Percentiles rank a stretch among this genome's conserved stretches.
These are phyloP conservation scores for Phytophthora hybrid DNA, from an alignment of 352 stramenopile species.

Conservation along the genomic window DNA sequence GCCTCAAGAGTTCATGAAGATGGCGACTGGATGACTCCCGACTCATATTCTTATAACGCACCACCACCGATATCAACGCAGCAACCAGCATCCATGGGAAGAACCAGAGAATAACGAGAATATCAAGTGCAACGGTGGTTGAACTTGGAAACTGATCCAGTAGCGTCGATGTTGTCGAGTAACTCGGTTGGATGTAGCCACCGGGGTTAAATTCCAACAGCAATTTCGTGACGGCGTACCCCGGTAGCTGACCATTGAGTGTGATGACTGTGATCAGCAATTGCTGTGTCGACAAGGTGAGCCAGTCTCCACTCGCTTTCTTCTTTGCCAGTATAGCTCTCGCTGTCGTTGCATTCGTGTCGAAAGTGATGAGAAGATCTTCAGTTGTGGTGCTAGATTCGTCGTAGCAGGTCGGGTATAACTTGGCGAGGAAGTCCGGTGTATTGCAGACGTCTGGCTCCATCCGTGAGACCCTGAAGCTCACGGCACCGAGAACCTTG, in stretches of 20 bases:
- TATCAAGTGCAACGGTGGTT: slow-evolving; percentile 37
- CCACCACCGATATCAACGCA: slow-evolving; percentile 31
- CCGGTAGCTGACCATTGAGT: slow-evolving; percentile 47
- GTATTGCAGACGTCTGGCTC: not conserved
- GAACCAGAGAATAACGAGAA: slow-evolving; percentile 36
- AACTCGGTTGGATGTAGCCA: slow-evolving; percentile 25
- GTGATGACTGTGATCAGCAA: slow-evolving; percentile 42
- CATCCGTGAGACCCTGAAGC: slow-evolving; percentile 35
- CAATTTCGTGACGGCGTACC: slow-evolving; percentile 39
- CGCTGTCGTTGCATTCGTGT: slow-evolving; percentile 31
- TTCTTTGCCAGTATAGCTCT: slow-evolving; percentile 18
- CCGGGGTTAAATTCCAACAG: slow-evolving; percentile 22
- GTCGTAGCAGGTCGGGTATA: slow-evolving; percentile 47
- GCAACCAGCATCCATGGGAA: slow-evolving; percentile 32
- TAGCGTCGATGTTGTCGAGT: slow-evolving; percentile 32
- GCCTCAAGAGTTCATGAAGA: slow-evolving; percentile 30
- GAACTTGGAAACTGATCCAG: slow-evolving; percentile 44
- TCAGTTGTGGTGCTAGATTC: slow-evolving; percentile 11
- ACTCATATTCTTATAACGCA: slow-evolving; percentile 17
- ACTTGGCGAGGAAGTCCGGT: slow-evolving; percentile 23
- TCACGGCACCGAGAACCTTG: slow-evolving; percentile 48
- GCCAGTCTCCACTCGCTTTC: slow-evolving; percentile 35
- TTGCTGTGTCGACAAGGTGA: slow-evolving; percentile 37
- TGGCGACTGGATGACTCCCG: slow-evolving; percentile 23
- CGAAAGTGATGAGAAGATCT: slow-evolving; percentile 29